Conservation (phyloP, 1,284 basidiomycete genomes). For the Tilletiaria anomala region DNA sequence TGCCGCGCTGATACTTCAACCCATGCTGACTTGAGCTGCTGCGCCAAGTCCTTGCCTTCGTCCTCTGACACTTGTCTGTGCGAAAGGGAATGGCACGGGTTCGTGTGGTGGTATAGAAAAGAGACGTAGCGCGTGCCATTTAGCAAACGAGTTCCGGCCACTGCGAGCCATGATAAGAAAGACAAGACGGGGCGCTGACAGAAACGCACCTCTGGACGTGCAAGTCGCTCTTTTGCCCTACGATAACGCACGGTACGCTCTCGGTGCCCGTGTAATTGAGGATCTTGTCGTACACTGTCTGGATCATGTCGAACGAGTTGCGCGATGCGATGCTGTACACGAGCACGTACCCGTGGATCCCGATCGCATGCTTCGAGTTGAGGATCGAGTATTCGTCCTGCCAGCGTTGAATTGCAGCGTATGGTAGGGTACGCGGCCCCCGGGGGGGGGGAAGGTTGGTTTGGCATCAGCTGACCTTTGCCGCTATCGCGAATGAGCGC, state of each 20-base stretch:
- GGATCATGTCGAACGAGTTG: slow-evolving; percentile 89
- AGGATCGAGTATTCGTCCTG: slow-evolving; percentile 76
- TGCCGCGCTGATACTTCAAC: slow-evolving; percentile 35
- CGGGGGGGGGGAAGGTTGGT: too few relatives aligned
- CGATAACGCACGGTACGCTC: slow-evolving; percentile 85
- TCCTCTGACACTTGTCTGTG: slow-evolving; percentile 32
- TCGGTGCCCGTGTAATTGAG: slow-evolving; percentile 79
- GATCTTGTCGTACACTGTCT: slow-evolving; percentile 94
- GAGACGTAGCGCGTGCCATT: background rate
- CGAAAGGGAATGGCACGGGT: too few relatives aligned
- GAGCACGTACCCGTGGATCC: slow-evolving; percentile 70
- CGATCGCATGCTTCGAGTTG: slow-evolving; percentile 64
- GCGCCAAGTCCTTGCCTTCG: slow-evolving; percentile 34
- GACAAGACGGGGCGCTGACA: background rate
- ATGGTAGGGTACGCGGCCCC: too few relatives aligned
- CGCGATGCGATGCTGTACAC: slow-evolving; percentile 89
- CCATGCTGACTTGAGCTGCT: slow-evolving; percentile 31
- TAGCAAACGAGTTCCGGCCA: too few relatives aligned
- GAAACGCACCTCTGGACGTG: slow-evolving; percentile 50
- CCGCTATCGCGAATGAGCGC: too few relatives aligned
- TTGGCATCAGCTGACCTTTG: background rate
- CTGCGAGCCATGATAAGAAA: too few relatives aligned
- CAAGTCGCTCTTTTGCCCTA: slow-evolving; percentile 86
- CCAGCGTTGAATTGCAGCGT: slow-evolving; percentile 43
- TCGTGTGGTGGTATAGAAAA: background rate